Evolutionary conservation across 176 grass and related monocot species (phyloP), one percentile per base, ranked within the genome.

Genomic region (Avena eriantha): DNA sequence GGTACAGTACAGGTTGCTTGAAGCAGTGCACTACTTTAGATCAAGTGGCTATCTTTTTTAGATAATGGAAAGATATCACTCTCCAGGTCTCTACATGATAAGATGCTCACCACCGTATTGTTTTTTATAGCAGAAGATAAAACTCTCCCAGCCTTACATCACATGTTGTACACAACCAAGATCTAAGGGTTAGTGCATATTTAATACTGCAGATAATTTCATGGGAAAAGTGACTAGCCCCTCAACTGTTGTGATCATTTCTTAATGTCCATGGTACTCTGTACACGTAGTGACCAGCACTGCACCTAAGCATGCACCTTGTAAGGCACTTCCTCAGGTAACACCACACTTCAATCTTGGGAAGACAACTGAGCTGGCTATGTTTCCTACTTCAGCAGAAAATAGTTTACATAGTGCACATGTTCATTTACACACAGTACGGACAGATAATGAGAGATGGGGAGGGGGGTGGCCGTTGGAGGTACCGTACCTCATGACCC

Each of bases 401-500:
- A 10, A 77, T 31, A 36, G 5, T 68, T 34, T 68, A 26, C 17
- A 21, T 49, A 65, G 13, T 58, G 50, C 73, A 49, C 51, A 49
- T 49, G 41, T 61, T 22, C 41, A 84, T 18, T 49, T 50, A 36
- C 2, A 63, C 12, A 22, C 12, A 35, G 22, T 12, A 85, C 36
- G 29, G 22, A n/a, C n/a, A 54, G 33, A 79, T 29, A 67, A 56
- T 56, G 24, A 79, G 60, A 43, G 33, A 53, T 26, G 4, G 45
- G 60, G 10, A 67, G 34, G 19, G 17, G 45, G 17, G 55, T 22
- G 24, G 47, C 1, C 15, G 19, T 8, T 11, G 8, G 41, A 64
- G 26, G 39, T 55, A 69, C 26, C 55, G 78, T 91, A 98, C 96
- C 96, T 98, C 93, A 49, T 90, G 92, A 79, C 96, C 93, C 21